Evolutionary conservation across 495 filamentous ascomycete genomes (phyloP), one percentile per base, ranked within the genome.

Genomic region (Elaphomyces granulatus): DNA sequence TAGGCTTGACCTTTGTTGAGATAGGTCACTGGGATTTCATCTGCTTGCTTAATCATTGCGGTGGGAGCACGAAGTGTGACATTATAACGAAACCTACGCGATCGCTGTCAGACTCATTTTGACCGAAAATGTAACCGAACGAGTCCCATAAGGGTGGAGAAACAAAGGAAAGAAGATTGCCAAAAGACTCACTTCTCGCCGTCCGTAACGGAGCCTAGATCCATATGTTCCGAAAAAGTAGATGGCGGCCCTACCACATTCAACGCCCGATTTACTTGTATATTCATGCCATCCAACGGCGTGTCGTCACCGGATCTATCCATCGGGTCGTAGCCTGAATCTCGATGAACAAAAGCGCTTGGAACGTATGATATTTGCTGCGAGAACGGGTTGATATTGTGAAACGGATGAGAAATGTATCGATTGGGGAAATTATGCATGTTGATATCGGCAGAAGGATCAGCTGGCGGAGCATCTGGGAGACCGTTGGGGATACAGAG

Each of bases 1-100:
- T 96, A 98, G 15, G 82, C 79, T 60, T 96, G 88, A 7, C 87
- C 87, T 59, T 98, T 98, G 57, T 98, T 96, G 10, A 98, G 74
- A 54, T 98, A 98, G 0, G 87, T 93, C 10, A 96, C 75, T 0
- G 90, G 90, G 32, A 94, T 87, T 52, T 95, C 90, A 34, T 85
- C 78, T 2, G 73, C 53, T 44, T 81, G 72, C 52, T 81, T 92
- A 47, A 93, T 77, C 88, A 95, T 96, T n/a, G 88, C 88, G 1
- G 88, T 95, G 10, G 87, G 84, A 1, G 88, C 90, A 54, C 94
- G 88, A 35, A 99, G 63, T 0, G 85, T 86, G 30, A 84, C 78
- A 51, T 84, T 78, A 58, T 83, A 99, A 16, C 92, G 85, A 53
- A 96, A 96, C 44, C 87, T 92, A 30, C 39, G 60, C 18, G 36